Evolutionary conservation across 345 rosid genomes (phyloP), one percentile per base, ranked within the genome.

Genomic region (Populus simonii): DNA sequence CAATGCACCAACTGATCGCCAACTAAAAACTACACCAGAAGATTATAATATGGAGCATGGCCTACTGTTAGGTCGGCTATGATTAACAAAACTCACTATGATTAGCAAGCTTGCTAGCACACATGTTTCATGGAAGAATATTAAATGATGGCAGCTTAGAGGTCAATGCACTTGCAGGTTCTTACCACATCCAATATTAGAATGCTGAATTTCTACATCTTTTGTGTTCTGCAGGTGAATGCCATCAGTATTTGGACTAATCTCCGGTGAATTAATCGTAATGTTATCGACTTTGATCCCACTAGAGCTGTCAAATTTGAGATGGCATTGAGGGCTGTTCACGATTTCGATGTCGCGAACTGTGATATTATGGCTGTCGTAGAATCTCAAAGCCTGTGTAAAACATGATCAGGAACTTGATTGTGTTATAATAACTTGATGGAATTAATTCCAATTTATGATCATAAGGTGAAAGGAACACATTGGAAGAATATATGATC

Each of bases 241-340:
- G 3, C 97, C 98, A 61, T 93, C 98, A 20, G 98, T 93, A 74
- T 94, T 91, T 47, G 97, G 94, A 79, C 97, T 93, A 29, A 79
- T 80, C 69, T 76, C 87, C 5, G 97, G 98, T 1, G 98, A 90
- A 73, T 84, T 85, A 35, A 94, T 90, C 7, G 93, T 85, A 11
- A 94, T 76, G 75, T 94, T 93, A 55, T 87, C 67, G 55, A 94
- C 84, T 67, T 74, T 80, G 70, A 94, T 84, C 12, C 94, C 92
- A 2, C 78, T 76, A 15, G 94, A 93, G 74, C 75, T 86, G 86
- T 94, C 97, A 63, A 94, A 93, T 83, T 94, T 94, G 27, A 94
- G 86, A 85, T 93, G 98, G 80, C 98, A 91, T 49, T 85, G 84
- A 80, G 98, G 94, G 62, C 98, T 91, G 66, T 93, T 94, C 70